A percentile compares a stretch with the other conserved stretches of the same genome.
Conservation (phyloP, 345 rosid species). For the Stellera chamaejasme region DNA sequence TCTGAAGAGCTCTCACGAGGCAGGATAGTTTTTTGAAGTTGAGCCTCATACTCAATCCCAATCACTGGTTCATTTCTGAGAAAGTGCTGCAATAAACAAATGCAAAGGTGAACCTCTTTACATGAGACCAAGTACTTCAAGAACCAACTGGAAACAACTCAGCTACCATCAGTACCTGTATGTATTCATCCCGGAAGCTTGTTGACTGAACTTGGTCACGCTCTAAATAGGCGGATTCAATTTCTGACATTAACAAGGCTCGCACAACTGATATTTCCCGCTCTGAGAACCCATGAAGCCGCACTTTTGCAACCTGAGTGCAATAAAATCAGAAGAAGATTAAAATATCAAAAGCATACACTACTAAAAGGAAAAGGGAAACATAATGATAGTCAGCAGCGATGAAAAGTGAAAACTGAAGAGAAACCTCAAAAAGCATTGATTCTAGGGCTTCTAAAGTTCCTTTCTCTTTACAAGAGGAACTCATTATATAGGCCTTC, state of each 20-base stretch:
- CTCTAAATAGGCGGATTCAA: slow-evolving; percentile 93
- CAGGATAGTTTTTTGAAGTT: slow-evolving; percentile 78
- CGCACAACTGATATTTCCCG: slow-evolving; percentile 80
- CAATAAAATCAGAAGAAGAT: too few species aligned
- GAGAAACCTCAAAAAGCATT: slow-evolving; percentile 65
- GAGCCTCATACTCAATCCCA: slow-evolving; percentile 84
- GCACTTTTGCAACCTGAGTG: slow-evolving; percentile 58
- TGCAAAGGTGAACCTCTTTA: not conserved
- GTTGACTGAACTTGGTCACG: slow-evolving; percentile 92
- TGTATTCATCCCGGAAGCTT: slow-evolving; percentile 77
- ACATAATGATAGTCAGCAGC: not conserved
- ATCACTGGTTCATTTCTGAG: slow-evolving; percentile 73
- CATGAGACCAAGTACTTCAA: too few species aligned
- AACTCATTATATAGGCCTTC: slow-evolving; percentile 74
- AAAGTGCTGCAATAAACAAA: slow-evolving; percentile 50
- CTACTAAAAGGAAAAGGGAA: too few species aligned
- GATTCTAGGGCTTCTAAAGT: slow-evolving; percentile 68
- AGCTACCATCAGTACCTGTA: slow-evolving; percentile 38
- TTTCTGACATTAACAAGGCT: slow-evolving; percentile 77
- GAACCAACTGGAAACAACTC: too few species aligned
- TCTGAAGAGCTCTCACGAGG: slow-evolving; percentile 42
- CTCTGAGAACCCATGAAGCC: slow-evolving; percentile 89
- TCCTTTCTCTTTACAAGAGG: slow-evolving; percentile 73
- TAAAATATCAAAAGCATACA: too few species aligned
- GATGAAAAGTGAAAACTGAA: slow-evolving; percentile 1